A percentile compares a stretch with the other conserved stretches of the same genome.
phyloP scores from a whole-genome alignment of 2,329 filamentous ascomycete genomes.

The Xylaria sp. region DNA sequence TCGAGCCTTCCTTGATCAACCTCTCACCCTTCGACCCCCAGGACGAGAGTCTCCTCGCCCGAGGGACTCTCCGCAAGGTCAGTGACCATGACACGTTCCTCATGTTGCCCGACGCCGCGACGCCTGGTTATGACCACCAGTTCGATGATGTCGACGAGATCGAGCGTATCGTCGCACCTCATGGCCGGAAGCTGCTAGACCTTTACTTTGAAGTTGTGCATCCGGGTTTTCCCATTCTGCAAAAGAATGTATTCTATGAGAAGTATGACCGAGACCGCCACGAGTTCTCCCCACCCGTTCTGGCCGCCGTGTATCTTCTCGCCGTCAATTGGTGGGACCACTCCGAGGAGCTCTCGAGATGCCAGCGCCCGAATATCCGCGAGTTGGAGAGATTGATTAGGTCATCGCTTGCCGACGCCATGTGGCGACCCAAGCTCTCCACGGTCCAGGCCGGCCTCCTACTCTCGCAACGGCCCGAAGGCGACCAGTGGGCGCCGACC shows the following conservation, averaged over 20 bases:
- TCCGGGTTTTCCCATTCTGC: conserved; percentile 83
- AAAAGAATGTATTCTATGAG: conserved; percentile 82
- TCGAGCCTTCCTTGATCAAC: conserved; percentile 85
- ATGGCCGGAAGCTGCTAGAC: conserved; percentile 81
- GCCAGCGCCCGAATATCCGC: conserved; percentile 76
- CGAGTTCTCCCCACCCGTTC: conserved; percentile 79
- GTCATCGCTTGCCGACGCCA: conserved; percentile 77
- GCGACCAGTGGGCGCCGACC: conserved; percentile 85
- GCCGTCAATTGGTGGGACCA: conserved; percentile 90
- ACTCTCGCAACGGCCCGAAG: conserved; percentile 78
- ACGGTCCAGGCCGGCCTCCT: conserved; percentile 82
- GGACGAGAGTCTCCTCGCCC: conserved; percentile 79
- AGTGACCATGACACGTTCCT: conserved; percentile 83
- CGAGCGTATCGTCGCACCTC: conserved; percentile 78
- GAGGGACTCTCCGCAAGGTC: conserved; percentile 77
- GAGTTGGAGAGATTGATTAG: conserved; percentile 79
- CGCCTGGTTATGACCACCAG: conserved; percentile 77
- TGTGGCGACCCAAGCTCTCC: conserved; percentile 84
- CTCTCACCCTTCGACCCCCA: conserved; percentile 82
- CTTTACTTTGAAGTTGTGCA: conserved; percentile 86
- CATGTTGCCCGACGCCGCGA: conserved; percentile 79
- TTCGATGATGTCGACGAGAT: conserved; percentile 75
- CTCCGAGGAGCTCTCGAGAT: conserved; percentile 71
- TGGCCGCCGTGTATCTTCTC: conserved; percentile 85
- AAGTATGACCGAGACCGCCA: conserved; percentile 78